Base-by-base conservation (phyloP, 441 rosid species). In the Jatropha podagrica region DNA sequence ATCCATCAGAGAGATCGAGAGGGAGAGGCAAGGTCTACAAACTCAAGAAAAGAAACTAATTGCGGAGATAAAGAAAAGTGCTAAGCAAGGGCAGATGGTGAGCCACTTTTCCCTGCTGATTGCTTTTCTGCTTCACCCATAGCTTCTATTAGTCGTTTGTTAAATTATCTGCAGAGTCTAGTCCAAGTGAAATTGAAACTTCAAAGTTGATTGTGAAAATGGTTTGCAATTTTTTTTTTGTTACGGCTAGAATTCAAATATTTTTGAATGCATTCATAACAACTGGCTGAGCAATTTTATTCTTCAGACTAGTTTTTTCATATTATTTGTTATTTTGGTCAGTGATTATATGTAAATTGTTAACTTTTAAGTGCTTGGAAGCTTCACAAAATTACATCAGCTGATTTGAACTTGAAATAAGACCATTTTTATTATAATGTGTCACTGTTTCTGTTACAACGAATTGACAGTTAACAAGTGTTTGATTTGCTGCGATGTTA, bases 11-110 rank as follows among this genome's bases (percentile, higher is more conserved):
- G 96, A 94, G 78, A 89, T 92, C 18, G 97, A 90, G 83, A 89
- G 98, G 85, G 98, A 94, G 79, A 89, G 98, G 46, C 97, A 94
- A 86, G 91, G 93, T 26, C 85, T 94, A 65, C 97, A 94, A 77
- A 60, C 86, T 0, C 98, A 94, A 79, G 97, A 94, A 78, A 94
- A 94, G 92, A 94, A 94, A 75, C 88, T 94, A 26, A 94, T 94
- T 17, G 61, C 87, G 4, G 98, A 93, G 89, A 93, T 93, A 59
- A 93, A 93, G 85, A 91, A 93, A 71, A 88, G 85, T 37, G 96
- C 94, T 44, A 91, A 93, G 83, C 98, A 93, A 79, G 98, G 98
- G 69, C 98, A 93, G 79, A 93, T 93, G 98, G 97, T 88, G 64
- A 10, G 84, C 81, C 8, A 52, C 18, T 54, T 11, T 54, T 32